Evolutionary conservation across 2,329 filamentous ascomycete genomes (phyloP).

Genomic region (Fusarium sp.): DNA sequence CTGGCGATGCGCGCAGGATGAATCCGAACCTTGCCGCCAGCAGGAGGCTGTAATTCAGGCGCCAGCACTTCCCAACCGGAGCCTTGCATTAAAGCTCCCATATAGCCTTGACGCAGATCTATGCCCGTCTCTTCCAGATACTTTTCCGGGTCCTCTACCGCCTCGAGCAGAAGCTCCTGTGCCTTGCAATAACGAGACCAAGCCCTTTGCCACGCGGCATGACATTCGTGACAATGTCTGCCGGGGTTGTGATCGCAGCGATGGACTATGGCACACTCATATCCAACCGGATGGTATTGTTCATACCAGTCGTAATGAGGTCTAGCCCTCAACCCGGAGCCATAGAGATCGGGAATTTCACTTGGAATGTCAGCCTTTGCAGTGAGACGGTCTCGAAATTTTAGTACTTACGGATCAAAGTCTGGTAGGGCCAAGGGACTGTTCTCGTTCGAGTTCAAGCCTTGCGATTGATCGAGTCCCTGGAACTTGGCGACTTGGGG

Average conservation of each 20-base stretch:
- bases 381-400: neutral
- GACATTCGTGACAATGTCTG: slow-evolving; percentile 32
- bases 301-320: slow-evolving; percentile 38
- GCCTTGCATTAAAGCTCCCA: slow-evolving; percentile 8
- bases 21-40: slow-evolving; percentile 24
- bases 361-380: slow-evolving; percentile 11
- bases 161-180: slow-evolving; percentile 17
- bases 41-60: slow-evolving; percentile 19
- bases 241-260: slow-evolving; percentile 15
- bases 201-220: slow-evolving; percentile 32
- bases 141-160: slow-evolving; percentile 9
- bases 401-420: slow-evolving; percentile 11
- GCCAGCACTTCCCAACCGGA: slow-evolving; percentile 6
- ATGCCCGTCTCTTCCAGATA: slow-evolving; percentile 5
- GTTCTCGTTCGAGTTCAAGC: neutral
- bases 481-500: neutral
- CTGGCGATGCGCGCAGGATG: slow-evolving; percentile 34
- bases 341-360: slow-evolving; percentile 33
- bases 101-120: slow-evolving; percentile 15
- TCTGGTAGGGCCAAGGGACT: slow-evolving; percentile 7
- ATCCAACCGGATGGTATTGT: slow-evolving; percentile 29
- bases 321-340: slow-evolving; percentile 21
- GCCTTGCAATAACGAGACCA: slow-evolving; percentile 31
- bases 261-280: slow-evolving; percentile 37
- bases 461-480: neutral